Percentiles rank a stretch among this genome's conserved stretches.
Conservation (phyloP, 768 basidiomycete genomes). For the Hericium erinaceus region DNA sequence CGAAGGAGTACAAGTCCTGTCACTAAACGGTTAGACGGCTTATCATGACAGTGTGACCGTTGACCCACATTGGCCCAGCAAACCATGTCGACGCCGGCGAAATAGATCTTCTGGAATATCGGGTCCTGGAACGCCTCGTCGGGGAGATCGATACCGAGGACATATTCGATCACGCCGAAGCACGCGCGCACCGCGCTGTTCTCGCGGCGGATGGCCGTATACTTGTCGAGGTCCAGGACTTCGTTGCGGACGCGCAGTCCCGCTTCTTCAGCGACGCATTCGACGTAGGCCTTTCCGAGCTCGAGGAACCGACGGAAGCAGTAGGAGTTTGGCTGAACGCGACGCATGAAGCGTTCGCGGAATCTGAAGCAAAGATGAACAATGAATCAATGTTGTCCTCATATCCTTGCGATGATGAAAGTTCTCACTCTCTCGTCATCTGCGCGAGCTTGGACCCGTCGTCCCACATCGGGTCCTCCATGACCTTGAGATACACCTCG, state of each 20-base stretch:
- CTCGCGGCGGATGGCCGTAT: slow-evolving; percentile 51
- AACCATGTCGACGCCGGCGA: slow-evolving; percentile 54
- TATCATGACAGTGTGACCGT: too few relatives aligned
- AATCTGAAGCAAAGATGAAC: background rate
- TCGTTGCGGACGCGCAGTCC: slow-evolving; percentile 47
- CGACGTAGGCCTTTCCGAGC: slow-evolving; percentile 46
- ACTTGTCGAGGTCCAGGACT: slow-evolving; percentile 45
- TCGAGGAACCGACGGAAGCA: slow-evolving; percentile 42
- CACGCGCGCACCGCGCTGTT: slow-evolving; percentile 60
- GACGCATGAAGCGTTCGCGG: slow-evolving; percentile 35
- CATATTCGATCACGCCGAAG: slow-evolving; percentile 54
- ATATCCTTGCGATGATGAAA: too few relatives aligned
- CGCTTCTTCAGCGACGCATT: slow-evolving; percentile 51
- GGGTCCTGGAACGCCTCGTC: slow-evolving; percentile 54
- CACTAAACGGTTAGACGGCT: background rate
- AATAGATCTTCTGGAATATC: slow-evolving; percentile 42
- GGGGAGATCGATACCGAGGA: slow-evolving; percentile 51
- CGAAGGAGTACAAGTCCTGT: slow-evolving; percentile 65
- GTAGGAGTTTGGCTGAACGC: slow-evolving; percentile 31
- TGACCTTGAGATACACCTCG: slow-evolving; percentile 40
- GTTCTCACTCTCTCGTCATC: slow-evolving; percentile 52
- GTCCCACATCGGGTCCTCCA: slow-evolving; percentile 42
- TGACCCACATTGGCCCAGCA: slow-evolving; percentile 59
- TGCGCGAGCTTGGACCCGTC: slow-evolving; percentile 46
- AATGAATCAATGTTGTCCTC: background rate